phyloP scores from a whole-genome alignment of 306 rosid genomes.

The Ormosia emarginata region DNA sequence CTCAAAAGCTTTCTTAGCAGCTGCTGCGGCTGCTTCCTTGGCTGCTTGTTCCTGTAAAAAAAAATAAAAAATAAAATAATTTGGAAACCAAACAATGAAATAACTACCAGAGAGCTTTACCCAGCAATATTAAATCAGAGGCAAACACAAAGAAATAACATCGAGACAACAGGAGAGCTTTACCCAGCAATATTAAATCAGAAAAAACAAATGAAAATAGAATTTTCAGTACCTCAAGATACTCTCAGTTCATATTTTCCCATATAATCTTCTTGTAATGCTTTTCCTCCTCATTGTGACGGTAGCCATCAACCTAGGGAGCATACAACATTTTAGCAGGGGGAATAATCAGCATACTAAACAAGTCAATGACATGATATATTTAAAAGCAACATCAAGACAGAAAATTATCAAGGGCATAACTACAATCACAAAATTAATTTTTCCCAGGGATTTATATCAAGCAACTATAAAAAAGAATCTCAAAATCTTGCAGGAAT shows the following conservation, averaged over 20 bases:
- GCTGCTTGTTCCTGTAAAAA: slow-evolving; percentile 64
- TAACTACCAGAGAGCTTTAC: background rate
- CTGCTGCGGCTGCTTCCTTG: slow-evolving; percentile 50
- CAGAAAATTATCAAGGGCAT: background rate
- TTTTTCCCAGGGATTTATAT: background rate
- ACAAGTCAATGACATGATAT: background rate
- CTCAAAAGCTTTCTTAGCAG: slow-evolving; percentile 43
- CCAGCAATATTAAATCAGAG: background rate
- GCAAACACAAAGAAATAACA: background rate
- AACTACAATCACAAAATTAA: background rate
- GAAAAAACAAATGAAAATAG: background rate
- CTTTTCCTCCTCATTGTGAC: slow-evolving; percentile 62
- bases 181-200: background rate
- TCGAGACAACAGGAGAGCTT: slow-evolving; percentile 3
- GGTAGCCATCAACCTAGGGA: slow-evolving; percentile 58
- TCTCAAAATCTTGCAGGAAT: background rate
- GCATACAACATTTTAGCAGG: background rate
- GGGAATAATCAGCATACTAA: background rate
- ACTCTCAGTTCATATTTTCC: slow-evolving; percentile 65
- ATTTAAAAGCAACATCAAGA: slow-evolving; percentile 1
- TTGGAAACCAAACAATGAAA: background rate
- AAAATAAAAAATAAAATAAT: too few relatives aligned
- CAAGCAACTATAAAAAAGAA: background rate
- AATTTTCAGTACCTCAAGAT: slow-evolving; percentile 59
- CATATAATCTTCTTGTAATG: slow-evolving; percentile 49